Conservation (phyloP, 345 rosid genomes). For the Ricinus communis region DNA sequence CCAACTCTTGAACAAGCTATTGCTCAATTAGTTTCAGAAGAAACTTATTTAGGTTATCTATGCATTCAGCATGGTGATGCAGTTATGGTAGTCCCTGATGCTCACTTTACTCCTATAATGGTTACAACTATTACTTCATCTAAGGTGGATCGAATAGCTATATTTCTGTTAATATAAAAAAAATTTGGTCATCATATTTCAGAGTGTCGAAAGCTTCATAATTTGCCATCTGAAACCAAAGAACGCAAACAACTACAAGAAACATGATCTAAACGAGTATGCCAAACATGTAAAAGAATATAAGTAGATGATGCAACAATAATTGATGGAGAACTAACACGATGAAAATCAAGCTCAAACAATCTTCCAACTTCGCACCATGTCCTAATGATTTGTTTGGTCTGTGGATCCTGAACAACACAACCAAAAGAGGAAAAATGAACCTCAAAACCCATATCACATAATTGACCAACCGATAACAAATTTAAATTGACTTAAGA, state of each 20-base stretch:
- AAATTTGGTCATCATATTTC: background rate
- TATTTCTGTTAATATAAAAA: no score
- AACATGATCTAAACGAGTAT: background rate
- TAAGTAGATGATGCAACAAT: background rate
- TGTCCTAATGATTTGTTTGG: background rate
- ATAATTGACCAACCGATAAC: background rate
- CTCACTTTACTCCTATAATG: no score
- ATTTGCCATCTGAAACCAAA: background rate
- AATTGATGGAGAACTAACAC: background rate
- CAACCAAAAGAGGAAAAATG: background rate
- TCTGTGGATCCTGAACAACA: background rate
- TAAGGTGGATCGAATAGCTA: no score
- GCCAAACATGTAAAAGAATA: background rate
- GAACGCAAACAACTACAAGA: background rate
- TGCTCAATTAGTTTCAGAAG: no score
- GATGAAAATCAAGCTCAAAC: background rate
- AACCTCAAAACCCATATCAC: background rate
- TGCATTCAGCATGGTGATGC: no score
- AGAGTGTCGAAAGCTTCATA: background rate
- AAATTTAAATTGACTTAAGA: background rate
- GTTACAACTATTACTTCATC: no score
- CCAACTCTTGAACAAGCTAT: no score
- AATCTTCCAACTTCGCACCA: background rate
- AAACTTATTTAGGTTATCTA: no score
- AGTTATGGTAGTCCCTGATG: no score